Evolutionary conservation across 495 filamentous ascomycete genomes (phyloP).

Genomic region (Corynascus novoguineensis): DNA sequence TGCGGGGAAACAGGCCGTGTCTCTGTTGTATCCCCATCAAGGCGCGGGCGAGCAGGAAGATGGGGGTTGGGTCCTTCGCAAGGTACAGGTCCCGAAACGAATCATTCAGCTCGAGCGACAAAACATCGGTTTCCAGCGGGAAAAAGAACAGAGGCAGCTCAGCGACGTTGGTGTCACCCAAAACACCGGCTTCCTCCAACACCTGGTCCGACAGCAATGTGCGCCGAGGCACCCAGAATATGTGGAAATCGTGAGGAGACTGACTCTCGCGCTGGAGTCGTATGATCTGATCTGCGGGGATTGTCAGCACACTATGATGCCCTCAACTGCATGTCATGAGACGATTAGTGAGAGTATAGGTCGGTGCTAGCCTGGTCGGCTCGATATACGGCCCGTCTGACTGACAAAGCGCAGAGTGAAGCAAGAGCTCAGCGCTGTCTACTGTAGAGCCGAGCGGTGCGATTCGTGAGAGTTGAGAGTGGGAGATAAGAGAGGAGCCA

Average conservation of each 20-base stretch:
- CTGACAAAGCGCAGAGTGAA: slow-evolving; percentile 7
- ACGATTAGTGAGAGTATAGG: slow-evolving; percentile 14
- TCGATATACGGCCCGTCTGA: slow-evolving; percentile 22
- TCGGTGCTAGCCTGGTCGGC: too few relatives aligned
- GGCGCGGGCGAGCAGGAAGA: slow-evolving; percentile 83
- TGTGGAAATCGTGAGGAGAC: slow-evolving; percentile 87
- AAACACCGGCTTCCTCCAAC: slow-evolving; percentile 85
- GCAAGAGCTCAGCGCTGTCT: slow-evolving; percentile 25
- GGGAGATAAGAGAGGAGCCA: neutral
- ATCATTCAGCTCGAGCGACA: slow-evolving; percentile 85
- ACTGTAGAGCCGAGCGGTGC: slow-evolving; percentile 14
- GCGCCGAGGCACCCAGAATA: slow-evolving; percentile 89
- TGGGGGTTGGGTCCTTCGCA: slow-evolving; percentile 82
- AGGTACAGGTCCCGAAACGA: slow-evolving; percentile 84
- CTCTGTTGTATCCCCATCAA: slow-evolving; percentile 90
- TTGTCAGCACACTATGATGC: slow-evolving; percentile 34
- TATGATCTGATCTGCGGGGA: slow-evolving; percentile 80
- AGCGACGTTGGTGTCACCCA: slow-evolving; percentile 83
- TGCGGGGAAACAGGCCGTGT: slow-evolving; percentile 89
- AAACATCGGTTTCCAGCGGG: slow-evolving; percentile 81
- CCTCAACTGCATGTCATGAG: slow-evolving; percentile 1
- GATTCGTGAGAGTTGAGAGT: slow-evolving; percentile 5
- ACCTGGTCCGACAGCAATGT: slow-evolving; percentile 88
- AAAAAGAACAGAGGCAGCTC: slow-evolving; percentile 86
- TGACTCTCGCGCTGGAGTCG: slow-evolving; percentile 76